phyloP scores from a whole-genome alignment of 495 filamentous ascomycete genomes.

The Penicillium lividum region DNA sequence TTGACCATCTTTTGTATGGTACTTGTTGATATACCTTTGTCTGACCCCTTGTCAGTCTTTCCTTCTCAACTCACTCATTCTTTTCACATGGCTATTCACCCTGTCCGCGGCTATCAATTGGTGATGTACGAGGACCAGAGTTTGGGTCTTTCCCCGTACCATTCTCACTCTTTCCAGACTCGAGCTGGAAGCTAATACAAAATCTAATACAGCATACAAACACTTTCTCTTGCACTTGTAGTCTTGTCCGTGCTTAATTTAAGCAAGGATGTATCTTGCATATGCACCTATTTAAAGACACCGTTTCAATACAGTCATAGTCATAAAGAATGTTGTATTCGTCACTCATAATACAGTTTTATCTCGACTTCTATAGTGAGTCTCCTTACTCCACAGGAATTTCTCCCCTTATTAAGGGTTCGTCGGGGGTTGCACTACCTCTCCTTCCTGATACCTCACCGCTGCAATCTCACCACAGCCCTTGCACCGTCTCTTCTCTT shows the following conservation, averaged over 20 bases:
- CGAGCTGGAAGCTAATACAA: constrained; percentile 18
- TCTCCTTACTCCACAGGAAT: constrained; percentile 8
- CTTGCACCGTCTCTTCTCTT: constrained; percentile 73
- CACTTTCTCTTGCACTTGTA: background rate
- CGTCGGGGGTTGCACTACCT: constrained; percentile 44
- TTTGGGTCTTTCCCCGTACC: constrained; percentile 7
- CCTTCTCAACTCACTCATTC: background rate
- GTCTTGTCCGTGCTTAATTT: too few relatives aligned
- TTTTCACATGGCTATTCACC: constrained; percentile 5
- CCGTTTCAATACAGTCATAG: background rate
- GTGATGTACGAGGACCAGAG: background rate
- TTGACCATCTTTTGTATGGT: constrained; percentile 2
- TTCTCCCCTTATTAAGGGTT: constrained; percentile 30
- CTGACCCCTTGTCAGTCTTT: background rate
- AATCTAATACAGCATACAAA: constrained; percentile 17
- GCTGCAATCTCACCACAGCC: constrained; percentile 76
- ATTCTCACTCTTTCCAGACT: constrained; percentile 10
- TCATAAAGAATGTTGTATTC: constrained; percentile 10
- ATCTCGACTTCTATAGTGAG: background rate
- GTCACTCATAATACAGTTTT: constrained; percentile 14
- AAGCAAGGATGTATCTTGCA: background rate
- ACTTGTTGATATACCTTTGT: constrained; percentile 2
- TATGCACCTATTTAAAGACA: background rate
- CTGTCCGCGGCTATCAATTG: background rate
- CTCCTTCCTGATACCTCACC: constrained; percentile 39